A percentile compares a stretch with the other conserved stretches of the same genome.
Conservation (phyloP, 371 early-diverging fungal species). For the Dichotomocladium elegans region DNA sequence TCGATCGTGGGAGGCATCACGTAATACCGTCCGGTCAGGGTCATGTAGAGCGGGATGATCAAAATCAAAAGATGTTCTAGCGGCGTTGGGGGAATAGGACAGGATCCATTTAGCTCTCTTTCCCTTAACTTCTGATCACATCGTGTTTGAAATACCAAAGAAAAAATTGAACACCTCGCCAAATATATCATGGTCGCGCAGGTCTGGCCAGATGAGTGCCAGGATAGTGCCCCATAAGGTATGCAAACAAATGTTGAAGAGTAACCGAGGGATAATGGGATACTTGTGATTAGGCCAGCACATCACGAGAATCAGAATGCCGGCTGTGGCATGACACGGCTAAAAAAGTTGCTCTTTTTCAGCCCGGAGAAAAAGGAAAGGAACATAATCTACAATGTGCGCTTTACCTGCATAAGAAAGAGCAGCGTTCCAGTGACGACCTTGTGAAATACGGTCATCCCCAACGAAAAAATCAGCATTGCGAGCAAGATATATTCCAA, state of each 20-base stretch:
- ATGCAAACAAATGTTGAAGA: conserved; percentile 55
- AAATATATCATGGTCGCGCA: conserved; percentile 50
- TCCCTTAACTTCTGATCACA: no score
- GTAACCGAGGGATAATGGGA: conserved; percentile 36
- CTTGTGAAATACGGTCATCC: conserved; percentile 47
- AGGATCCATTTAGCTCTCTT: no score
- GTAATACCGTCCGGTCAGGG: conserved; percentile 46
- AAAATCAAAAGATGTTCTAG: conserved; percentile 51
- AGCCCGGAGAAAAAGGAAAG: neutral
- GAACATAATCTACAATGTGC: neutral
- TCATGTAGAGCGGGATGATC: conserved; percentile 47
- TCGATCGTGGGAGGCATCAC: conserved; percentile 40
- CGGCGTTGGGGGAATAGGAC: no score
- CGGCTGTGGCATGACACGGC: conserved; percentile 57
- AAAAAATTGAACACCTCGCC: conserved; percentile 57
- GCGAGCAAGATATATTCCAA: conserved; percentile 33
- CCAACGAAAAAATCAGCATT: conserved; percentile 33
- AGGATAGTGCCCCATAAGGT: conserved; percentile 53
- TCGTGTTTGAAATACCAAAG: conserved; percentile 33
- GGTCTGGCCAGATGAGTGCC: conserved; percentile 50
- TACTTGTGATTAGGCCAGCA: conserved; percentile 40
- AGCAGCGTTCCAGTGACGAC: conserved; percentile 33
- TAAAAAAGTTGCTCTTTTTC: no score
- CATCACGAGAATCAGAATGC: conserved; percentile 45
- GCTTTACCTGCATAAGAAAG: conserved; percentile 46